phyloP scores from a whole-genome alignment of 179 eudicot genomes.

The Silene noctiflora region DNA sequence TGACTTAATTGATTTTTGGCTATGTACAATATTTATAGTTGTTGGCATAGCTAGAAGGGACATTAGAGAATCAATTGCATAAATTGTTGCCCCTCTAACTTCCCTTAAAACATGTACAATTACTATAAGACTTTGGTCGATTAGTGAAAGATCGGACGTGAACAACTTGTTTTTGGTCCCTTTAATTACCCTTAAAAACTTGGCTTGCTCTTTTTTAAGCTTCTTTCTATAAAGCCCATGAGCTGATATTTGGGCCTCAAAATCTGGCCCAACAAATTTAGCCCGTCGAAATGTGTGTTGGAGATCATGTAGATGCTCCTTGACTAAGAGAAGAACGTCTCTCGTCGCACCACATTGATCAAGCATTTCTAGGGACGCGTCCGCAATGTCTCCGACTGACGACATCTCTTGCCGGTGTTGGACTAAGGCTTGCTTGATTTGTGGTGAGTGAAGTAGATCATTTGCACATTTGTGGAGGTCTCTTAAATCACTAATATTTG shows the following conservation, averaged over 20 bases:
- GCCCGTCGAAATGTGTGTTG: conserved; percentile 25
- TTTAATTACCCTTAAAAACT: conserved; percentile 38
- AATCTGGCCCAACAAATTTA: conserved; percentile 24
- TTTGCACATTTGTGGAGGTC: conserved; percentile 50
- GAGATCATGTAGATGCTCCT: conserved; percentile 34
- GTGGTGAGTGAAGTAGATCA: conserved; percentile 41
- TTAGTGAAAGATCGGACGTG: conserved; percentile 21
- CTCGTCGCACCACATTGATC: conserved; percentile 30
- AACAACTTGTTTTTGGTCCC: conserved; percentile 33
- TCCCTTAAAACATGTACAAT: conserved; percentile 52
- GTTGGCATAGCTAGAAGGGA: conserved; percentile 51
- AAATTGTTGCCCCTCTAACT: conserved; percentile 46
- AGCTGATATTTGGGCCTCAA: conserved; percentile 35
- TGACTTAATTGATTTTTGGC: conserved; percentile 30
- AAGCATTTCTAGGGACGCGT: conserved; percentile 28
- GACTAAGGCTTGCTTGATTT: conserved; percentile 31
- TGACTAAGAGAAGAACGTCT: conserved; percentile 25
- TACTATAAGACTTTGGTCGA: conserved; percentile 40
- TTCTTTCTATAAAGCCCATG: conserved; percentile 38
- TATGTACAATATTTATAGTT: conserved; percentile 34
- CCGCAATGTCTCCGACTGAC: conserved; percentile 28
- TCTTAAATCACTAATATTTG: conserved; percentile 33
- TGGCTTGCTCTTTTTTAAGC: conserved; percentile 49
- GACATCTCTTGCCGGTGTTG: conserved; percentile 33
- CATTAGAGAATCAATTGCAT: conserved; percentile 44